phyloP scores from a whole-genome alignment of 768 basidiomycete species.

The Boletus patriciae region DNA sequence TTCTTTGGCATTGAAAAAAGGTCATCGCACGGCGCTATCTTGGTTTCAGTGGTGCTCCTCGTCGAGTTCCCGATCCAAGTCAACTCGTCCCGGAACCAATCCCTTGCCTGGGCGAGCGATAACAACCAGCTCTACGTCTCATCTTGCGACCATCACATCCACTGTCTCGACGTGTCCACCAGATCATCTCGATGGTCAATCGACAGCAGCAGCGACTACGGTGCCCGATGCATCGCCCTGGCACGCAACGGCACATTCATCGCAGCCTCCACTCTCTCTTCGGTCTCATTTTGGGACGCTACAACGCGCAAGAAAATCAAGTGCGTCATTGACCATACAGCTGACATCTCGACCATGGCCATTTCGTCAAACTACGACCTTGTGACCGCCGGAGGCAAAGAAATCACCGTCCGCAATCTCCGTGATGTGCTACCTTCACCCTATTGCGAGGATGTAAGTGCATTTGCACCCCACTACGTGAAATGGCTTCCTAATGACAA shows the following conservation, averaged over 20 bases:
- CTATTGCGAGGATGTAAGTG: neutral
- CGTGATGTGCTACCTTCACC: neutral
- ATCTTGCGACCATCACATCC: too few relatives aligned
- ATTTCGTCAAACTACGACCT: neutral
- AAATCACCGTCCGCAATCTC: neutral
- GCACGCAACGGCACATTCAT: neutral
- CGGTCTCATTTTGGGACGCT: neutral
- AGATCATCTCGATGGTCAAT: neutral
- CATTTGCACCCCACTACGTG: too few relatives aligned
- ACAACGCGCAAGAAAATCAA: neutral
- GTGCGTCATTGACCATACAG: neutral
- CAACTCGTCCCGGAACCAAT: too few relatives aligned
- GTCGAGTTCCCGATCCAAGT: too few relatives aligned
- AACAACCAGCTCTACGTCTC: too few relatives aligned
- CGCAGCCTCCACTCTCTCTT: neutral
- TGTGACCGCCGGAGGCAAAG: neutral
- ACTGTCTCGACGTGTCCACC: neutral
- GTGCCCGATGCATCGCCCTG: neutral
- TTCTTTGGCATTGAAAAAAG: too few relatives aligned
- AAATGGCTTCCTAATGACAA: too few relatives aligned
- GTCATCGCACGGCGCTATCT: too few relatives aligned
- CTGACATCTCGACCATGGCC: neutral
- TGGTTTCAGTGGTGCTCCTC: too few relatives aligned
- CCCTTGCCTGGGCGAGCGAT: too few relatives aligned
- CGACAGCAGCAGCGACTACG: too few relatives aligned